Evolutionary conservation across 1,139 yeast species (phyloP).

Genomic region (Candida tropicalis): DNA sequence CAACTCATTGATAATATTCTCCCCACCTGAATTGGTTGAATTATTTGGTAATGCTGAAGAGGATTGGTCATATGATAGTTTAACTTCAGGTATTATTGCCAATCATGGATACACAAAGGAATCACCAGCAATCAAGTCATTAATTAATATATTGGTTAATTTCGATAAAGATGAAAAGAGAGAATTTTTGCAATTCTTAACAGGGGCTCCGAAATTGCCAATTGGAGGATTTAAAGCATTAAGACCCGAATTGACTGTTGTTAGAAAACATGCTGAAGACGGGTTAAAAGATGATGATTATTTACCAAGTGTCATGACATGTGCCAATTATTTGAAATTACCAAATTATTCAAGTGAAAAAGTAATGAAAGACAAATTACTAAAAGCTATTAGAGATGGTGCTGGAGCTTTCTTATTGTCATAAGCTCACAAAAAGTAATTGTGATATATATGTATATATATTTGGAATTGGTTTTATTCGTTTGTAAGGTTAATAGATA

Average conservation of each 20-base stretch:
- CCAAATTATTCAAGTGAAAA: slow-evolving; percentile 77
- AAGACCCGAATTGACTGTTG: slow-evolving; percentile 85
- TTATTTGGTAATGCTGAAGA: slow-evolving; percentile 72
- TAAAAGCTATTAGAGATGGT: slow-evolving; percentile 76
- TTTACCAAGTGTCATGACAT: slow-evolving; percentile 91
- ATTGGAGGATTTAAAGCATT: slow-evolving; percentile 90
- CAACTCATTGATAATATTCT: slow-evolving; percentile 67
- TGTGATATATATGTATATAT: background rate
- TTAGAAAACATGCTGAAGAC: slow-evolving; percentile 74
- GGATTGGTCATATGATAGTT: slow-evolving; percentile 79
- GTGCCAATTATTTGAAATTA: slow-evolving; percentile 81
- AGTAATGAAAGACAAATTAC: slow-evolving; percentile 59
- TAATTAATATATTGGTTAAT: slow-evolving; percentile 60
- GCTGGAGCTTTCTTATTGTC: slow-evolving; percentile 83
- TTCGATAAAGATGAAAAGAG: slow-evolving; percentile 62
- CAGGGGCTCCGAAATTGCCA: slow-evolving; percentile 93
- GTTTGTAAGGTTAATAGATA: background rate
- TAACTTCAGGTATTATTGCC: slow-evolving; percentile 67
- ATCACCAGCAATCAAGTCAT: slow-evolving; percentile 60
- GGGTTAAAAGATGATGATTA: slow-evolving; percentile 74
- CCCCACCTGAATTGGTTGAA: slow-evolving; percentile 70
- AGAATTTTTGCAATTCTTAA: slow-evolving; percentile 78
- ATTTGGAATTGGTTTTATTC: background rate
- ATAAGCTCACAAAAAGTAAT: too few relatives aligned
- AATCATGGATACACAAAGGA: slow-evolving; percentile 89